These are phyloP conservation scores for Pecoramyces ruminantium DNA, from an alignment of 192 early-diverging fungal genomes.

Conservation along the genomic window DNA sequence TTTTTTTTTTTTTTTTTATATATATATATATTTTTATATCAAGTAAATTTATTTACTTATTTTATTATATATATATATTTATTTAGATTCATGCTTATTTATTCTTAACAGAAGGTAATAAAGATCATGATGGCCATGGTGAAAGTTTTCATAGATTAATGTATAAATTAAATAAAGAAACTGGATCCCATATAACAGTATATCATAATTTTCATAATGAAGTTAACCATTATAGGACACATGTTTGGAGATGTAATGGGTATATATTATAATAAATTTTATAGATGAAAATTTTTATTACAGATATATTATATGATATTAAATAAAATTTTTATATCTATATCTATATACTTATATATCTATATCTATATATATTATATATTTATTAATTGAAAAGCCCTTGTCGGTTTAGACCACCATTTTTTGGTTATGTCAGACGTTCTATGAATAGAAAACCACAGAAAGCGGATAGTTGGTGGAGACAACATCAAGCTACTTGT, in stretches of 20 bases:
- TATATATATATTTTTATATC: no score
- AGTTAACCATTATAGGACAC: conserved; percentile 40
- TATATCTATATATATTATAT: no score
- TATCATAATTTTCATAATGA: conserved; percentile 55
- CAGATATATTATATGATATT: no score
- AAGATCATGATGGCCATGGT: conserved; percentile 43
- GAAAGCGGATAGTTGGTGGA: conserved; percentile 45
- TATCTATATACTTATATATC: no score
- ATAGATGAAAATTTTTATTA: no score
- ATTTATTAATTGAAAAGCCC: no score
- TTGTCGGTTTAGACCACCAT: conserved; percentile 32
- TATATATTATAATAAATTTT: neutral
- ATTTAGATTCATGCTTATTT: conserved; percentile 37
- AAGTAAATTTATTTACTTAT: no score
- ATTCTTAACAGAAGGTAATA: conserved; percentile 33
- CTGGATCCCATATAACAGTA: conserved; percentile 36
- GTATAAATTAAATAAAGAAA: conserved; percentile 26
- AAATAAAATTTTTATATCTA: no score
- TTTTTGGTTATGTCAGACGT: conserved; percentile 34
- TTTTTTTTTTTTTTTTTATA: no score
- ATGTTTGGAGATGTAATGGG: conserved; percentile 46
- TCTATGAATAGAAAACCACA: conserved; percentile 53
- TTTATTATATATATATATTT: no score
- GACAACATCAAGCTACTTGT: conserved; percentile 34
- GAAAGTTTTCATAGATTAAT: conserved; percentile 30